These are phyloP conservation scores for Cladosporium cucumerinum DNA, from an alignment of 2,329 filamentous ascomycete genomes.

Conservation along the genomic window DNA sequence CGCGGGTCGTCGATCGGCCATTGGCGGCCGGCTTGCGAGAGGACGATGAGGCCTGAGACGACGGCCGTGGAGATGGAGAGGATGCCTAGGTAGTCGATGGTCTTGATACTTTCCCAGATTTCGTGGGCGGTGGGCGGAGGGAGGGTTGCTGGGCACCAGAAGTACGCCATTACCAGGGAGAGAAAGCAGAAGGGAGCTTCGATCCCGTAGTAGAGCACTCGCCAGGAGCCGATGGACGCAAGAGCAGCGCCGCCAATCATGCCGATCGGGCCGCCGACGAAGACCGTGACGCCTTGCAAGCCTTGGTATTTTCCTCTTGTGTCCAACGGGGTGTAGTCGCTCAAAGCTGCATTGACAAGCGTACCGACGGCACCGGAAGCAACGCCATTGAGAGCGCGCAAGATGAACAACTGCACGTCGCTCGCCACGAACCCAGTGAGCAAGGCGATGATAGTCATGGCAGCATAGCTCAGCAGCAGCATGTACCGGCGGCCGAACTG, in stretches of 20 bases:
- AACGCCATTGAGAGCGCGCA: constrained; percentile 21
- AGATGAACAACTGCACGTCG: constrained; percentile 14
- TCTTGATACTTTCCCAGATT: constrained; percentile 16
- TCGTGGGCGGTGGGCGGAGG: constrained; percentile 6
- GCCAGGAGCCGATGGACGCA: constrained; percentile 18
- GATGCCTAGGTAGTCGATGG: constrained; percentile 25
- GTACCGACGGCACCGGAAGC: constrained; percentile 24
- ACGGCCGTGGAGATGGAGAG: constrained; percentile 18
- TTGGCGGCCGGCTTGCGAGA: constrained; percentile 19
- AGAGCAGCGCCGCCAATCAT: constrained; percentile 22
- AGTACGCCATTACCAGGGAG: constrained; percentile 17
- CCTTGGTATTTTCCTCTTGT: constrained; percentile 24
- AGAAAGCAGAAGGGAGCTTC: constrained; percentile 14
- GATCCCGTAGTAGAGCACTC: constrained; percentile 17
- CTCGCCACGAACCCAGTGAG: constrained; percentile 16
- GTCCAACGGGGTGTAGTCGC: constrained; percentile 21
- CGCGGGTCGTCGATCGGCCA: constrained; percentile 9
- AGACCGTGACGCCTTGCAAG: constrained; percentile 9
- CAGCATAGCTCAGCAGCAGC: constrained; percentile 18
- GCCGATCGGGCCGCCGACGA: constrained; percentile 22
- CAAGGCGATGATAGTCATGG: constrained; percentile 15
- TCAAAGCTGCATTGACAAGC: constrained; percentile 27
- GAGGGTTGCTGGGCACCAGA: constrained; percentile 17
- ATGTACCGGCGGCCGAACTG: constrained; percentile 22
- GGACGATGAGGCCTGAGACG: constrained; percentile 27